Conservation (phyloP, 176 grass and related monocot species). For the Triticum urartu region DNA sequence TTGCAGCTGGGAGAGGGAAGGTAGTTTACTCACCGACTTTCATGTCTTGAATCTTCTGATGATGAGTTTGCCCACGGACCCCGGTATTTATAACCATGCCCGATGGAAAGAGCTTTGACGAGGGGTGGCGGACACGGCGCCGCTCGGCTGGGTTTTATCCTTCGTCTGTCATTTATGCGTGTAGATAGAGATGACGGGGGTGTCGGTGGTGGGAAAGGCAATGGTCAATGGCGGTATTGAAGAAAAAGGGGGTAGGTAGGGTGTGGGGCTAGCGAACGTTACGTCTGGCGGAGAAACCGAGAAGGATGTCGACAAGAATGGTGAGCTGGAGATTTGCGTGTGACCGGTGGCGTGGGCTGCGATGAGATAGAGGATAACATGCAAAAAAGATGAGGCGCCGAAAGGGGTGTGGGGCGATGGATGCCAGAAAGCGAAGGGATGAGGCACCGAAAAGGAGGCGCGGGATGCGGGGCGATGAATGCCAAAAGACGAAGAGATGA, state of each 20-base stretch:
- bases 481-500: too few species aligned
- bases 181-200: not conserved
- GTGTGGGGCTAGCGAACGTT: not conserved
- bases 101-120: not conserved
- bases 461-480: too few species aligned
- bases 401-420: not conserved
- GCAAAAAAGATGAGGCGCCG: not conserved
- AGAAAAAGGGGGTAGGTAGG: not conserved
- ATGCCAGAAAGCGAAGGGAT: not conserved
- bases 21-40: too few species aligned
- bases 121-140: too few species aligned
- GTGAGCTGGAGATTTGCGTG: not conserved
- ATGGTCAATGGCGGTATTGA: not conserved
- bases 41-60: too few species aligned
- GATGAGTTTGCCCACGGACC: too few species aligned
- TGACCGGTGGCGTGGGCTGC: not conserved
- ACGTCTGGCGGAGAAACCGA: not conserved
- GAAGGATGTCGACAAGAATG: not conserved
- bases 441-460: too few species aligned
- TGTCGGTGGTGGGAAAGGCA: not conserved
- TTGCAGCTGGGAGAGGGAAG: too few species aligned
- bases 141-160: too few species aligned
- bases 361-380: not conserved
- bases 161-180: not conserved
- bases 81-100: not conserved